Percentiles rank a stretch among this genome's conserved stretches.
Evolutionary conservation across 1,284 basidiomycete species (phyloP).

Genomic region (Ustilago crameri): DNA sequence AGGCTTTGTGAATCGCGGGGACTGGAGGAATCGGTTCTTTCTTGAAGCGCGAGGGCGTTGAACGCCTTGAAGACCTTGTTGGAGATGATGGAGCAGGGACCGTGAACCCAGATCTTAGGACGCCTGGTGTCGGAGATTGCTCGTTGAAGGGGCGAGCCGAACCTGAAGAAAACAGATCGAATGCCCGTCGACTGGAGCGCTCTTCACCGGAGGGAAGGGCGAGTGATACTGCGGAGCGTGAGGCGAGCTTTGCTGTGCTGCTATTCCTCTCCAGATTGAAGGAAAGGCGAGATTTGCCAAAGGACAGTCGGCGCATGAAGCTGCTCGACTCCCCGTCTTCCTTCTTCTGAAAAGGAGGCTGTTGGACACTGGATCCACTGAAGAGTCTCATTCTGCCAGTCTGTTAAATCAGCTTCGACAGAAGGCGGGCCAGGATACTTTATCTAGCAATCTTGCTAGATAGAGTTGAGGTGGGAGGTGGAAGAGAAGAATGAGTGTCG

Average conservation of each 20-base stretch:
- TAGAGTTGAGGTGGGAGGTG: no score
- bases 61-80: no score
- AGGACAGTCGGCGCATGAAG: conserved; percentile 23
- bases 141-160: conserved; percentile 4
- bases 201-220: conserved; percentile 6
- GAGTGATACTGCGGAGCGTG: conserved; percentile 17
- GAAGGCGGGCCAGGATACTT: no score
- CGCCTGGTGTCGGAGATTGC: no score
- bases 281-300: conserved; percentile 8
- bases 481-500: no score
- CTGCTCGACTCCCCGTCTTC: conserved; percentile 13
- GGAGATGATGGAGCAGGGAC: no score
- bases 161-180: conserved; percentile 16
- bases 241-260: conserved; percentile 3
- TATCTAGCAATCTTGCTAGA: no score
- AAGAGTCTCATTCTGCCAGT: conserved; percentile 22
- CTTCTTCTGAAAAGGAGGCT: conserved; percentile 9
- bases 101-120: no score
- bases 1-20: conserved; percentile 6
- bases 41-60: neutral
- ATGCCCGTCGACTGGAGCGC: conserved; percentile 12
- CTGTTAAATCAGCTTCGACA: no score
- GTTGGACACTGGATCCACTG: conserved; percentile 15
- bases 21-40: neutral
- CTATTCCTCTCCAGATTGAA: conserved; percentile 1